Percentiles rank a stretch among this genome's conserved stretches.
Conservation (phyloP, 768 basidiomycete genomes). For the Dioszegia aurantiaca region DNA sequence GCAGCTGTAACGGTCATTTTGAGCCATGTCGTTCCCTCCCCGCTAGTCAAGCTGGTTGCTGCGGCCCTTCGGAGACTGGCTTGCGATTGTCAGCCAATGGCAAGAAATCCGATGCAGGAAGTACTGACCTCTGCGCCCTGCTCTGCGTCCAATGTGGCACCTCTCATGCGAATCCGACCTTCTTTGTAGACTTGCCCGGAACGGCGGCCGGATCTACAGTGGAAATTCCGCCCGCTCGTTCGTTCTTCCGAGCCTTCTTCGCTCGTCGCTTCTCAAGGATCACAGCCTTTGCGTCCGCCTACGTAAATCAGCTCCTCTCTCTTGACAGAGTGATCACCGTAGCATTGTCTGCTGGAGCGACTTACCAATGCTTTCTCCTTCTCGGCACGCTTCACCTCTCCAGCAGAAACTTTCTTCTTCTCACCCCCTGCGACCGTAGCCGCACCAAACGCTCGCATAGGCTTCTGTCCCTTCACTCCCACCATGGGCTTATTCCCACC, state of each 20-base stretch:
- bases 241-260: slow-evolving; percentile 13
- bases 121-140: too few species aligned
- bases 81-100: too few species aligned
- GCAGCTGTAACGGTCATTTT: too few species aligned
- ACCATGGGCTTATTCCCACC: not conserved
- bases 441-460: not conserved
- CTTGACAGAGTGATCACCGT: too few species aligned
- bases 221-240: not conserved
- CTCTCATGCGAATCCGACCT: slow-evolving; percentile 19
- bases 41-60: too few species aligned
- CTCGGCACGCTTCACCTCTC: slow-evolving; percentile 16
- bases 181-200: slow-evolving; percentile 12
- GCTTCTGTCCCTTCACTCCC: not conserved
- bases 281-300: slow-evolving; percentile 15
- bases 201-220: not conserved
- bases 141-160: too few species aligned
- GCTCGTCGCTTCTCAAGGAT: slow-evolving; percentile 13
- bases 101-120: too few species aligned
- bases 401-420: slow-evolving; percentile 11
- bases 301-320: not conserved
- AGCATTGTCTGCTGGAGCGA: too few species aligned
- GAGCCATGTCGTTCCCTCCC: too few species aligned
- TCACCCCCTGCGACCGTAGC: not conserved
- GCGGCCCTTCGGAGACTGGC: too few species aligned
- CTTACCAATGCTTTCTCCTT: slow-evolving; percentile 19